Percentiles rank a stretch among this genome's conserved stretches.
phyloP scores from a whole-genome alignment of 2,329 filamentous ascomycete species.

The Capronia epimyces region DNA sequence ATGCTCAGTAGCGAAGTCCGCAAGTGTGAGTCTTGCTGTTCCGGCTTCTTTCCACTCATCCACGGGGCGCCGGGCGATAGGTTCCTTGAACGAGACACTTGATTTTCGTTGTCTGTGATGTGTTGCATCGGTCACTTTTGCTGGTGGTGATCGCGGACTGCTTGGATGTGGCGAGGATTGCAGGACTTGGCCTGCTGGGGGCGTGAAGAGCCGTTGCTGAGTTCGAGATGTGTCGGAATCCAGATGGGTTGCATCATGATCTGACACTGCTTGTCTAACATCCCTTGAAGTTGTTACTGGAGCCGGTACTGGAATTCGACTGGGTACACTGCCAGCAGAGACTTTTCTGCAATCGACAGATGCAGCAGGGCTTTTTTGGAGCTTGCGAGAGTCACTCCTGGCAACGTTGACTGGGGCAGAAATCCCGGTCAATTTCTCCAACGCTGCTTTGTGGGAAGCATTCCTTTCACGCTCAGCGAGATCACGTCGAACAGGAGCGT shows the following conservation, averaged over 20 bases:
- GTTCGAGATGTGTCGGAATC: neutral
- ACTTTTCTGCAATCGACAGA: neutral
- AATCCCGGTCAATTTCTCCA: slow-evolving; percentile 25
- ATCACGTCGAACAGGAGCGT: slow-evolving; percentile 1
- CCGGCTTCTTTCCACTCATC: slow-evolving; percentile 66
- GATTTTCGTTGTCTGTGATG: slow-evolving; percentile 31
- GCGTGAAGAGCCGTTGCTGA: slow-evolving; percentile 13
- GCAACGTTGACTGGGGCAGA: slow-evolving; percentile 11
- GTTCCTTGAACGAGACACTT: slow-evolving; percentile 44
- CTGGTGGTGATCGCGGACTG: slow-evolving; percentile 23
- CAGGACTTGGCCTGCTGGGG: slow-evolving; percentile 16
- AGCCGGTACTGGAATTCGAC: slow-evolving; percentile 20
- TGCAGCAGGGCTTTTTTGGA: slow-evolving; percentile 18
- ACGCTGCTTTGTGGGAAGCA: slow-evolving; percentile 29
- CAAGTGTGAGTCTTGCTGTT: slow-evolving; percentile 55
- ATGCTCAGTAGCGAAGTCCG: slow-evolving; percentile 56
- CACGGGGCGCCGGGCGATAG: slow-evolving; percentile 42
- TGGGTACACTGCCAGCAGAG: slow-evolving; percentile 8
- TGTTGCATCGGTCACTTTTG: slow-evolving; percentile 18
- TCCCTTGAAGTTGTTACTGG: slow-evolving; percentile 1
- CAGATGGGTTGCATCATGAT: neutral
- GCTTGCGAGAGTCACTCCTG: slow-evolving; percentile 19
- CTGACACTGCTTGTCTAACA: slow-evolving; percentile 1
- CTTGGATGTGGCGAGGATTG: slow-evolving; percentile 24
- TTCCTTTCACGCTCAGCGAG: slow-evolving; percentile 22